phyloP scores from a whole-genome alignment of 208 protist genomes.

The Novymonas esmeraldas region DNA sequence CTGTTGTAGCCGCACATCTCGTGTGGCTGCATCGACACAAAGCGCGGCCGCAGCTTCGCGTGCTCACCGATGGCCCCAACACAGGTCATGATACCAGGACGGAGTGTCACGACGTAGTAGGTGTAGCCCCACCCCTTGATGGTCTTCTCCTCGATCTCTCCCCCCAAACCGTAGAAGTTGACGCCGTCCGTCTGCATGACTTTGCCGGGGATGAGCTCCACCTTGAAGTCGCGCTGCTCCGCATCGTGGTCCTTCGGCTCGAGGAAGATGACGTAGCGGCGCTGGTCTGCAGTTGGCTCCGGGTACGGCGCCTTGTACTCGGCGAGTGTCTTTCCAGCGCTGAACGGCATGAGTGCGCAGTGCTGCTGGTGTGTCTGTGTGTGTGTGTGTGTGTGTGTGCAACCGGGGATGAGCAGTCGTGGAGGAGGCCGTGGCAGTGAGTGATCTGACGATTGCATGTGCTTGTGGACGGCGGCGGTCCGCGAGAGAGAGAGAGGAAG shows the following conservation, averaged over 20 bases:
- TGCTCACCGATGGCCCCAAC: slow-evolving; percentile 40
- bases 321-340: slow-evolving; percentile 34
- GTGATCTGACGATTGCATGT: neutral
- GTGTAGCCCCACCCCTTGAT: slow-evolving; percentile 69
- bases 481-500: too few species aligned
- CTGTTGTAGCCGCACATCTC: slow-evolving; percentile 53
- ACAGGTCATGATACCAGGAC: slow-evolving; percentile 12
- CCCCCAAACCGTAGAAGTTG: slow-evolving; percentile 50
- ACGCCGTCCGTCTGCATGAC: slow-evolving; percentile 45
- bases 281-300: slow-evolving; percentile 52
- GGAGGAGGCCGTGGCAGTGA: neutral
- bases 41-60: slow-evolving; percentile 35
- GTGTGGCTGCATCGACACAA: slow-evolving; percentile 25
- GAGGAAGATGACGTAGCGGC: slow-evolving; percentile 74
- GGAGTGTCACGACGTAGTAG: slow-evolving; percentile 34
- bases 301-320: slow-evolving; percentile 80
- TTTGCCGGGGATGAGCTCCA: slow-evolving; percentile 71
- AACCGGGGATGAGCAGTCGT: neutral
- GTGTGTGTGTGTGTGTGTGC: neutral
- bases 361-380: neutral
- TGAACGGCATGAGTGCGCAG: neutral
- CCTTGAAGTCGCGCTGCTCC: slow-evolving; percentile 52
- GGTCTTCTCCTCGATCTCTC: slow-evolving; percentile 49
- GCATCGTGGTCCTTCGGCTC: slow-evolving; percentile 46
- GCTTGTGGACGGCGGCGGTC: neutral